Evolutionary conservation across 192 early-diverging fungal genomes (phyloP), one percentile per base, ranked within the genome.

Genomic region (Rhizophagus prolifer): DNA sequence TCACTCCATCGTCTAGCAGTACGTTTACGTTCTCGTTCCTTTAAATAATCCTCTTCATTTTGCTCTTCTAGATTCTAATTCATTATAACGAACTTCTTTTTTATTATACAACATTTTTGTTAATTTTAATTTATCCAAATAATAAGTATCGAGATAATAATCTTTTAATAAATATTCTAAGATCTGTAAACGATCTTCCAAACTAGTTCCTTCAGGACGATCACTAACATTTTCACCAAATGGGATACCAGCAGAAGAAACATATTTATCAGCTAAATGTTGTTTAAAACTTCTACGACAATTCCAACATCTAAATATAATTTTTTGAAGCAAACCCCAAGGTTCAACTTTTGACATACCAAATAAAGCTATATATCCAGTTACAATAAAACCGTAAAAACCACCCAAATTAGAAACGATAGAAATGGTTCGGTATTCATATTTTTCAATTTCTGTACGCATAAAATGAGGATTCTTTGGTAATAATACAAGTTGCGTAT

Each of bases 271-370:
- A 19, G 66, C 66, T n/a, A 68, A 36, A 68, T 68, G 66, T n/a
- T 41, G 14, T 68, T 68, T 68, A 9, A 68, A 68, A 38, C 66
- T 68, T 68, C 66, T 13, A 19, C 66, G 66, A 68, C 26, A 68
- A 2, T 19, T 19, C 66, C 66, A 68, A n/a, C 36, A 44, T n/a
- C 66, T 30, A 68, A 68, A 68, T n/a, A 68, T n/a, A 0, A 19
- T 12, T n/a, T 68, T 68, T 38, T 68, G 66, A 19, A 36, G 9
- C 0, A 68, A 12, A 13, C 66, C 66, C 66, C 66, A 68, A 36
- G 66, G 66, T 21, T 28, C 66, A n/a, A 68, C 4, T 21, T 38
- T 68, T 36, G 66, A 30, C 21, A 36, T n/a, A n/a, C 66, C 66
- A 68, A 68, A 68, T 68, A 68, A 38, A 3, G n/a, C 23, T 3